Evolutionary conservation across 805 yeast genomes (phyloP).

Genomic region (Zygosaccharomyces lentus): DNA sequence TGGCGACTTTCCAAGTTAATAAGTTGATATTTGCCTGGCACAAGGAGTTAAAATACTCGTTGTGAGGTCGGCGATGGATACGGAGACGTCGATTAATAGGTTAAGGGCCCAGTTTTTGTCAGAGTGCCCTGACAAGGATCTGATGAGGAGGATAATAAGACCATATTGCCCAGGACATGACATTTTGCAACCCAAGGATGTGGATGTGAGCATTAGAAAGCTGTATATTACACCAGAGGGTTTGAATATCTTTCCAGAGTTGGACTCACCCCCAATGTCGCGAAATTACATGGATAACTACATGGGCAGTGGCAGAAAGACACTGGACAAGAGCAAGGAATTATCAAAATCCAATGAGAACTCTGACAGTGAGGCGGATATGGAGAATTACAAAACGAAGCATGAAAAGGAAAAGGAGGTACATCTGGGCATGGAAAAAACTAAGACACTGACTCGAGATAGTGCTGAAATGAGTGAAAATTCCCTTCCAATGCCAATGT

Average conservation of each 20-base stretch:
- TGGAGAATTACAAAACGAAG: constrained; percentile 1
- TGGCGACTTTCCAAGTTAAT: background rate
- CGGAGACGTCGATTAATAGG: constrained; percentile 24
- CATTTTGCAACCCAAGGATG: background rate
- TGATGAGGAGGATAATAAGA: constrained; percentile 29
- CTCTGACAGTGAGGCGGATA: constrained; percentile 3
- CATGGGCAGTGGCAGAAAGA: constrained; percentile 2
- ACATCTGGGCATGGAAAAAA: background rate
- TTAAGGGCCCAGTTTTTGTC: constrained; percentile 31
- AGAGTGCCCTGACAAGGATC: constrained; percentile 30
- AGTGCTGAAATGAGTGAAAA: background rate
- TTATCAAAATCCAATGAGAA: background rate
- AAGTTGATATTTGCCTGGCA: background rate
- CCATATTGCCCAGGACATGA: constrained; percentile 20
- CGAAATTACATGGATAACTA: constrained; percentile 22
- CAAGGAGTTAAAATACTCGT: background rate
- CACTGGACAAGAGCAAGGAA: constrained; percentile 5
- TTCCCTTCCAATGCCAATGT: background rate
- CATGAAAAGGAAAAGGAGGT: constrained; percentile 4
- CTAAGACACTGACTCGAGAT: background rate
- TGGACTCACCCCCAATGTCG: constrained; percentile 33
- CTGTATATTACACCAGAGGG: constrained; percentile 24
- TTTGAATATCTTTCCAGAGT: constrained; percentile 13
- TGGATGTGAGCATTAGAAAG: constrained; percentile 16
- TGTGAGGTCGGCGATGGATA: constrained; percentile 25